phyloP scores from a whole-genome alignment of 192 early-diverging fungal species.

The Kappamyces sp. region DNA sequence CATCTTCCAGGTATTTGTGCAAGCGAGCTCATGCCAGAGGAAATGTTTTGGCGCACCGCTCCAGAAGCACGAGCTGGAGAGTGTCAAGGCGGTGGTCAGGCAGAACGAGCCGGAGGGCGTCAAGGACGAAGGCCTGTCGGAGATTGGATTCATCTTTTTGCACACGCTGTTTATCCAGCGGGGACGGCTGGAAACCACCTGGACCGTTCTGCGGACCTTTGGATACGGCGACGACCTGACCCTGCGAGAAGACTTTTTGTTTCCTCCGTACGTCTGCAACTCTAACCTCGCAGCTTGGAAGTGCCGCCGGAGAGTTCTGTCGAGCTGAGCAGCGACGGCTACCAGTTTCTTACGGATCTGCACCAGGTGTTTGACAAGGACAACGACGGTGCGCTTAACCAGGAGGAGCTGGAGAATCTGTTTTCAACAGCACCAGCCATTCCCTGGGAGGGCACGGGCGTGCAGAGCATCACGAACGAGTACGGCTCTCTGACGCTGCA shows the following conservation, averaged over 20 bases:
- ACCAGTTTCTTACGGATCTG: slow-evolving; percentile 91
- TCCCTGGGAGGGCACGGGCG: slow-evolving; percentile 85
- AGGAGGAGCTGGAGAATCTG: slow-evolving; percentile 73
- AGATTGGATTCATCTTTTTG: slow-evolving; percentile 87
- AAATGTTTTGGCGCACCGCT: slow-evolving; percentile 97
- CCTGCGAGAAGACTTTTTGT: slow-evolving; percentile 85
- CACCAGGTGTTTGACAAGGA: slow-evolving; percentile 95
- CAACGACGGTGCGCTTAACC: slow-evolving; percentile 91
- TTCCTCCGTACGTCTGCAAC: slow-evolving; percentile 56
- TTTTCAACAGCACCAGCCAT: slow-evolving; percentile 87
- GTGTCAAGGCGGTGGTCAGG: slow-evolving; percentile 90
- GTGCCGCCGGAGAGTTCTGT: slow-evolving; percentile 86
- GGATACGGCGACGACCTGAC: slow-evolving; percentile 95
- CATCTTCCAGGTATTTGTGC: slow-evolving; percentile 74
- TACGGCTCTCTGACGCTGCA: slow-evolving; percentile 89
- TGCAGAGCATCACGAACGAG: slow-evolving; percentile 78
- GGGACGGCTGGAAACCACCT: slow-evolving; percentile 95
- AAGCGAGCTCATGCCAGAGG: slow-evolving; percentile 38
- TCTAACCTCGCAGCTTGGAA: slow-evolving; percentile 55
- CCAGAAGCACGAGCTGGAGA: slow-evolving; percentile 91
- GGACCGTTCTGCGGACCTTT: slow-evolving; percentile 94
- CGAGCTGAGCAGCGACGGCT: slow-evolving; percentile 88
- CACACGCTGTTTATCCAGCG: slow-evolving; percentile 96
- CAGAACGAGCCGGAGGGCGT: slow-evolving; percentile 87
- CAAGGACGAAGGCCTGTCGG: slow-evolving; percentile 77